Evolutionary conservation across 108 stramenopile species (phyloP).

Genomic region (Cyclotella cryptica): DNA sequence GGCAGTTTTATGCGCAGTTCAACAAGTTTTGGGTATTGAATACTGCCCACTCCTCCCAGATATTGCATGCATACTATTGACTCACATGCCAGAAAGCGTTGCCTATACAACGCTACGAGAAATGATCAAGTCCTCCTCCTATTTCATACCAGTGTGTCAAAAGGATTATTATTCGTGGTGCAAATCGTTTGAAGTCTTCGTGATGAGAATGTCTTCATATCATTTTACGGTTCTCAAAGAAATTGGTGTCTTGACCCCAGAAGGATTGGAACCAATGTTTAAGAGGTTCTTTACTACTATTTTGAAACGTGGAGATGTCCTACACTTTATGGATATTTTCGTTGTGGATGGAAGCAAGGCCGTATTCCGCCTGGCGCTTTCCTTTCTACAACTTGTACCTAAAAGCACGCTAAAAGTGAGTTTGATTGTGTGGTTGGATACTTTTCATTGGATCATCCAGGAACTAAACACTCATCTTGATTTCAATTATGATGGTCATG

Average conservation of each 20-base stretch:
- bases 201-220: slow-evolving; percentile 62
- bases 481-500: not conserved
- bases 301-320: slow-evolving; percentile 58
- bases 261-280: slow-evolving; percentile 71
- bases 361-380: slow-evolving; percentile 79
- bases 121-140: slow-evolving; percentile 67
- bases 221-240: slow-evolving; percentile 60
- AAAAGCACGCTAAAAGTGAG: slow-evolving; percentile 45
- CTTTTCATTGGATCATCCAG: not conserved
- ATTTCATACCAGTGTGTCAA: slow-evolving; percentile 64
- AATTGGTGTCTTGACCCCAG: slow-evolving; percentile 56
- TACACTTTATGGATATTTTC: slow-evolving; percentile 84
- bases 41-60: slow-evolving; percentile 73
- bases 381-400: slow-evolving; percentile 64
- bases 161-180: slow-evolving; percentile 70
- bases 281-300: slow-evolving; percentile 70
- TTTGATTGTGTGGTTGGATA: not conserved
- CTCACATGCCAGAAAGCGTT: slow-evolving; percentile 77
- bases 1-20: slow-evolving; percentile 57
- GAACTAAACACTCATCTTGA: not conserved
- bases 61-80: slow-evolving; percentile 48
- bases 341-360: slow-evolving; percentile 82
- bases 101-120: slow-evolving; percentile 79
- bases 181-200: slow-evolving; percentile 68
- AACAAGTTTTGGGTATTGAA: slow-evolving; percentile 71